phyloP scores from a whole-genome alignment of 2,329 filamentous ascomycete genomes.

The Arthroderma uncinatum region DNA sequence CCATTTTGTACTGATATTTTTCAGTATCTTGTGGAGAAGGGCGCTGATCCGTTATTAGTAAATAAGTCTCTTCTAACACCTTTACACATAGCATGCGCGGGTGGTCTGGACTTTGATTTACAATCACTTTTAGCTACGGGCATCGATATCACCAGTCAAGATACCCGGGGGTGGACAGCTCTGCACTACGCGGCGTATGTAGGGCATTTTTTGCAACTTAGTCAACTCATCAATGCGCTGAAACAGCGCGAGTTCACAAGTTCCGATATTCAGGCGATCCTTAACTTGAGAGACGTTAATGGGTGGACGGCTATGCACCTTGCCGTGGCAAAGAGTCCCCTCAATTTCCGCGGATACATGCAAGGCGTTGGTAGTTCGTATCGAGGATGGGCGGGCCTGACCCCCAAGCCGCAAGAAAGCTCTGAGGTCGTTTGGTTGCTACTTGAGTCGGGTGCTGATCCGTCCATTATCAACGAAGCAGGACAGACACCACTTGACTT shows the following conservation, averaged over 20 bases:
- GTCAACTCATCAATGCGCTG: slow-evolving; percentile 1
- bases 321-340: neutral
- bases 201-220: neutral
- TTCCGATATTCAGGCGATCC: neutral
- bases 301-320: neutral
- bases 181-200: slow-evolving; percentile 1
- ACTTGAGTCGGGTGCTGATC: neutral
- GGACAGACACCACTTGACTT: slow-evolving; percentile 3
- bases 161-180: slow-evolving; percentile 7
- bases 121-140: neutral
- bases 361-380: neutral
- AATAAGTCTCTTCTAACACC: neutral
- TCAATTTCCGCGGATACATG: neutral
- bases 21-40: slow-evolving; percentile 3
- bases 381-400: neutral
- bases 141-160: slow-evolving; percentile 1
- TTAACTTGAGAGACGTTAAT: neutral
- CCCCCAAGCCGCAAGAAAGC: neutral
- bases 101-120: neutral
- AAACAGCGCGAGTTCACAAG: neutral
- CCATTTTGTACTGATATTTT: neutral
- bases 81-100: slow-evolving; percentile 4
- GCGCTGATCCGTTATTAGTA: slow-evolving; percentile 3
- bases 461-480: neutral
- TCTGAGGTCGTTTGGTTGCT: neutral